phyloP scores from a whole-genome alignment of 148 eudicot species.

The Drosera capensis region DNA sequence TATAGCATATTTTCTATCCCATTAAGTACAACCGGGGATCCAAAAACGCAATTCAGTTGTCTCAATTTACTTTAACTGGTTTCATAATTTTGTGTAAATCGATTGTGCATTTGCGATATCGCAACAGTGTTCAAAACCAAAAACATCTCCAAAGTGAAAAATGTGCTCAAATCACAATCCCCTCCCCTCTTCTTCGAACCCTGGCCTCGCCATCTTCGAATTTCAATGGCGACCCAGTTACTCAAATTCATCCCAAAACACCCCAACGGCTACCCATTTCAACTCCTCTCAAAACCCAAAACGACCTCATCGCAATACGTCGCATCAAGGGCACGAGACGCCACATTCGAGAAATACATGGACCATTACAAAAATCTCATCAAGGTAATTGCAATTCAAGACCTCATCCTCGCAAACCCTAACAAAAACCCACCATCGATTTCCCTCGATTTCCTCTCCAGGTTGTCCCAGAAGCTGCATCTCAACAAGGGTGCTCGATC shows the following conservation, averaged over 20 bases:
- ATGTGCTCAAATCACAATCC: too few species aligned
- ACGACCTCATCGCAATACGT: slow-evolving; percentile 54
- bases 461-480: slow-evolving; percentile 65
- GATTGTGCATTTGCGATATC: too few species aligned
- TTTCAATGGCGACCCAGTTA: slow-evolving; percentile 37
- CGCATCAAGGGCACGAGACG: slow-evolving; percentile 64
- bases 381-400: slow-evolving; percentile 66
- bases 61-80: too few species aligned
- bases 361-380: slow-evolving; percentile 65
- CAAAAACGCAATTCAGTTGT: too few species aligned
- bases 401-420: slow-evolving; percentile 64
- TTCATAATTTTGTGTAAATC: too few species aligned
- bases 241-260: slow-evolving; percentile 15
- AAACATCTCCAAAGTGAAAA: too few species aligned
- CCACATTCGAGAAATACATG: slow-evolving; percentile 83
- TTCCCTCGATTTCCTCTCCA: slow-evolving; percentile 58
- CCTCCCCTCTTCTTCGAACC: too few species aligned
- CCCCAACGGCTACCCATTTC: slow-evolving; percentile 9
- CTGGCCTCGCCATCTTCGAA: too few species aligned
- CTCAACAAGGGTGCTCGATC: slow-evolving; percentile 76
- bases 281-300: slow-evolving; percentile 15
- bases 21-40: too few species aligned
- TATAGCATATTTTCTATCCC: too few species aligned
- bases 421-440: slow-evolving; percentile 43
- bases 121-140: too few species aligned